A percentile compares a stretch with the other conserved stretches of the same genome.
Conservation (phyloP, 179 eudicot genomes). For the Silene coronaria region DNA sequence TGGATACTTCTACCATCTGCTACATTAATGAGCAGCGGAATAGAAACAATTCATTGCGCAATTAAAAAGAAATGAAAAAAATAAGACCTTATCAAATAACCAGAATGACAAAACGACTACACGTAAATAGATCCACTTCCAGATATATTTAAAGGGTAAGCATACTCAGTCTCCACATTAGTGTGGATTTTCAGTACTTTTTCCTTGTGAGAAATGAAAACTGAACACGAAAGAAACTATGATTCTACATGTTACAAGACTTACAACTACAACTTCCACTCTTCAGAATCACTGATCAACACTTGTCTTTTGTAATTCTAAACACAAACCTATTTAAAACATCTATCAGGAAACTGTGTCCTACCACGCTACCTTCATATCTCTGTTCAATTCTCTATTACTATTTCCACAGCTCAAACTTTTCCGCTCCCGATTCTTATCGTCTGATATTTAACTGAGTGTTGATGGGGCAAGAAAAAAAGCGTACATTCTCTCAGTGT, state of each 20-base stretch:
- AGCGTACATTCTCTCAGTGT: background rate
- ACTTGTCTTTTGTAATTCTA: background rate
- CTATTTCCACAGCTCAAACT: background rate
- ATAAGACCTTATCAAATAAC: too few relatives aligned
- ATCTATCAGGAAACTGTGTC: background rate
- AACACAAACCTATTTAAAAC: background rate
- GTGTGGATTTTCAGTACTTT: background rate
- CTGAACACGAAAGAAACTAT: background rate
- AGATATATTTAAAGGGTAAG: too few relatives aligned
- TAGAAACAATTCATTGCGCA: too few relatives aligned
- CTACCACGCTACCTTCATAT: background rate
- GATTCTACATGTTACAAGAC: background rate
- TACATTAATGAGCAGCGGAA: too few relatives aligned
- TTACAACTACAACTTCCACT: background rate
- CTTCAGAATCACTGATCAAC: background rate
- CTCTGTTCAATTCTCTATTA: background rate
- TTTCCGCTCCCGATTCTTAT: background rate
- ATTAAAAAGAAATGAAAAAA: too few relatives aligned
- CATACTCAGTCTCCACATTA: too few relatives aligned
- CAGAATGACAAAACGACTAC: too few relatives aligned
- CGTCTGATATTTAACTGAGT: background rate
- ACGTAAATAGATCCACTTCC: too few relatives aligned
- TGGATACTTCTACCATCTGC: too few relatives aligned
- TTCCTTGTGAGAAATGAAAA: background rate
- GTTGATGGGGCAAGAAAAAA: background rate